Conservation (phyloP, 441 rosid species). For the Croton setiger region DNA sequence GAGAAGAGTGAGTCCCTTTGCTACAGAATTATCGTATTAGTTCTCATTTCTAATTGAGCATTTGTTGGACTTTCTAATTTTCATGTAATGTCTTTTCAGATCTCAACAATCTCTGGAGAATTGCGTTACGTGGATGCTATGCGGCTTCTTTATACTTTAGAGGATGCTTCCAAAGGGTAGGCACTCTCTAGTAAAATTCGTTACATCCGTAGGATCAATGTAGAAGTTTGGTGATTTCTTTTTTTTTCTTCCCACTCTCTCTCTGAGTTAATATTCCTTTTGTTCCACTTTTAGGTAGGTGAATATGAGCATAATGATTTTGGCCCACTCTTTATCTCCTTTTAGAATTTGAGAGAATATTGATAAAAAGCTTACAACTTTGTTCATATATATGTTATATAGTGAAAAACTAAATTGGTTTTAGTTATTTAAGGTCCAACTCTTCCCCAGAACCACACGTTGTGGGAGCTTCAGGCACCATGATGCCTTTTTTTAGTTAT, state of each 20-base stretch:
- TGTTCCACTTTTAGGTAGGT: no score
- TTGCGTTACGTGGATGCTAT: slow-evolving; percentile 79
- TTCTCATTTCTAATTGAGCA: not conserved
- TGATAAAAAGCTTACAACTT: no score
- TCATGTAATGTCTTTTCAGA: slow-evolving; percentile 38
- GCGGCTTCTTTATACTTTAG: slow-evolving; percentile 65
- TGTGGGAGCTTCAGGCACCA: no score
- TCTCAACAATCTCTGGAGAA: slow-evolving; percentile 73
- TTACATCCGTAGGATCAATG: slow-evolving; percentile 11
- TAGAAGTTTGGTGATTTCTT: not conserved
- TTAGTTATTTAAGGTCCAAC: no score
- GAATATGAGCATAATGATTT: no score
- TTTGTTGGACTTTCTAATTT: slow-evolving; percentile 3
- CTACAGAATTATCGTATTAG: not conserved
- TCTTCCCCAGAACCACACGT: no score
- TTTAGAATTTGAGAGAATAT: no score
- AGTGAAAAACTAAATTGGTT: no score
- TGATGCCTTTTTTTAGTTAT: no score
- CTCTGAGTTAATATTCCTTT: not conserved
- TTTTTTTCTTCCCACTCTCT: no score
- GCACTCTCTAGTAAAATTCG: slow-evolving; percentile 8
- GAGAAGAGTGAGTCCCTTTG: slow-evolving; percentile 73
- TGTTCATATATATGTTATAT: no score
- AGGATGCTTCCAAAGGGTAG: slow-evolving; percentile 79
- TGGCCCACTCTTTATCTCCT: no score